Evolutionary conservation across 169 alveolate species (phyloP).

Genomic region (Ichthyophthirius multifiliis): DNA sequence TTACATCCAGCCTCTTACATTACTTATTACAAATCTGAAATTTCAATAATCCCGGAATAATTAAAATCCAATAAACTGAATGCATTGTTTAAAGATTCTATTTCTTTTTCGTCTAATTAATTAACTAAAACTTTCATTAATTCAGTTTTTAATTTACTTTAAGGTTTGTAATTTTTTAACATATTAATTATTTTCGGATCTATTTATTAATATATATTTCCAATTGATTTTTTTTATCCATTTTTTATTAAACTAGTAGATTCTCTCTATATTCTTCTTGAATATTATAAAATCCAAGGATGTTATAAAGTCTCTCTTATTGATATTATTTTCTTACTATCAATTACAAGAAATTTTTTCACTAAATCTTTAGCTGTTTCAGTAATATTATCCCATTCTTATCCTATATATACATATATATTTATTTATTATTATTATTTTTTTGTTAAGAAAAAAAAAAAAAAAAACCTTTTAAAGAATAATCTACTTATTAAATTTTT

Average conservation of each 20-base stretch:
- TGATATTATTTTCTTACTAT: conserved; percentile 36
- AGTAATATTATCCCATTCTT: conserved; percentile 46
- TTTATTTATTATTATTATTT: too few species aligned
- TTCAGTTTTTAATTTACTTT: too few species aligned
- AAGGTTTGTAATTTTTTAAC: neutral
- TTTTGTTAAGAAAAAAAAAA: too few species aligned
- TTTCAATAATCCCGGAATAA: too few species aligned
- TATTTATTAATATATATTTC: neutral
- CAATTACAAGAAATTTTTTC: conserved; percentile 16
- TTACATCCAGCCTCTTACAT: too few species aligned
- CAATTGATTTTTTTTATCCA: neutral
- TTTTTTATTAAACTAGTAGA: neutral
- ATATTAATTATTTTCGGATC: conserved; percentile 5
- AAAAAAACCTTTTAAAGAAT: neutral
- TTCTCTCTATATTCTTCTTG: neutral
- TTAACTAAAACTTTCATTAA: too few species aligned
- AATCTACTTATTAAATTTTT: neutral
- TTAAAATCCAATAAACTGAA: too few species aligned
- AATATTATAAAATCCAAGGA: conserved; percentile 32
- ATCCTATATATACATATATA: conserved; percentile 5
- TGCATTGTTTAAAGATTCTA: too few species aligned
- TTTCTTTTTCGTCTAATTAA: too few species aligned
- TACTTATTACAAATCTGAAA: too few species aligned
- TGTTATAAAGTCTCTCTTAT: conserved; percentile 45
- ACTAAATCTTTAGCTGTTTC: conserved; percentile 62